phyloP scores from a whole-genome alignment of 2,329 filamentous ascomycete genomes.

The Cordyceps tenuipes region DNA sequence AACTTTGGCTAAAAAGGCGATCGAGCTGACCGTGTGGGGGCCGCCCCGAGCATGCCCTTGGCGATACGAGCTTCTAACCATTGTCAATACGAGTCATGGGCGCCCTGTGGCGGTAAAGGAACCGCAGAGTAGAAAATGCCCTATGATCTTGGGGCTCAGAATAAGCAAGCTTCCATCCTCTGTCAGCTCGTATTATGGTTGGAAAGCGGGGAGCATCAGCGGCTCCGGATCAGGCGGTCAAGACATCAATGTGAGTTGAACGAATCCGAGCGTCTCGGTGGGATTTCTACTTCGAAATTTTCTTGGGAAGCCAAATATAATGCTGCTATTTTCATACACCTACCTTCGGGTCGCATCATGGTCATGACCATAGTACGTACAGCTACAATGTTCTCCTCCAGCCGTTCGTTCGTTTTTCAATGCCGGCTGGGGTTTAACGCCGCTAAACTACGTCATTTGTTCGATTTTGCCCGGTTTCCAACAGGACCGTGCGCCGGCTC shows the following conservation, averaged over 20 bases:
- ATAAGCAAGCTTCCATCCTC: neutral
- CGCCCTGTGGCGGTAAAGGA: neutral
- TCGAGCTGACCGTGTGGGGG: neutral
- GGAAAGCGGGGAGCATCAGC: neutral
- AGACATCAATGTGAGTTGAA: neutral
- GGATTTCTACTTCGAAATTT: neutral
- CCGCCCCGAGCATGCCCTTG: neutral
- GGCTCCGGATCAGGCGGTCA: neutral
- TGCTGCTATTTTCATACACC: neutral
- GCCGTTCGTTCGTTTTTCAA: neutral
- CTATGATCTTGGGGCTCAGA: too few relatives aligned
- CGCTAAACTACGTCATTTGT: neutral
- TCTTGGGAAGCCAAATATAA: too few relatives aligned
- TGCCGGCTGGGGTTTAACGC: neutral
- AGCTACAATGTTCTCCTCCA: too few relatives aligned
- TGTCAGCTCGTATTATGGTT: slow-evolving; percentile 3
- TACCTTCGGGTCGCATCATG: too few relatives aligned
- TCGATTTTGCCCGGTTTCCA: neutral
- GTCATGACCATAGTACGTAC: too few relatives aligned
- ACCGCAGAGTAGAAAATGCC: too few relatives aligned
- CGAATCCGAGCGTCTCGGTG: neutral
- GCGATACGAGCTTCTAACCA: neutral
- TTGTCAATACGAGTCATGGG: neutral
- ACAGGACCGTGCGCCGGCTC: neutral
- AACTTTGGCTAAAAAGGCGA: neutral